These are phyloP conservation scores for Tricholoma bakamatsutake DNA, from an alignment of 768 basidiomycete genomes.

Conservation along the genomic window DNA sequence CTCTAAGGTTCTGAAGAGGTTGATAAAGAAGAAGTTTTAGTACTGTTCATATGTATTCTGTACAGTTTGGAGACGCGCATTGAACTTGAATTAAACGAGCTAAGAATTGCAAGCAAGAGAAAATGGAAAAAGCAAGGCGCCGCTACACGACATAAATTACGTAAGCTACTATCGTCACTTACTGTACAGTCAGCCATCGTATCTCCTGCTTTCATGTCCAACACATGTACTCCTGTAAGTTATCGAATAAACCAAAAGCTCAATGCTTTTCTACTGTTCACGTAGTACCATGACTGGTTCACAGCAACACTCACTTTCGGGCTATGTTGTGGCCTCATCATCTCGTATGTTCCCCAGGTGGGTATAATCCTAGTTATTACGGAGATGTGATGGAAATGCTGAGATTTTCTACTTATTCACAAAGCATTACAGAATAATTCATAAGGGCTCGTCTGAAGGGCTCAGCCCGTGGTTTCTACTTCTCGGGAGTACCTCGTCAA, in stretches of 20 bases:
- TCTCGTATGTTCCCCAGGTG: conserved; percentile 85
- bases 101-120: too few relatives aligned
- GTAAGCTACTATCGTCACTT: too few relatives aligned
- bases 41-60: too few relatives aligned
- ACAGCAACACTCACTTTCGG: conserved; percentile 57
- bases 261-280: background rate
- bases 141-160: too few relatives aligned
- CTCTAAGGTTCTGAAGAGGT: too few relatives aligned
- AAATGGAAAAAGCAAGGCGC: too few relatives aligned
- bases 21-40: too few relatives aligned
- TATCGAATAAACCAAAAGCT: background rate
- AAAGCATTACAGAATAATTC: conserved; percentile 78
- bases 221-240: background rate
- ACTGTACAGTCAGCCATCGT: too few relatives aligned
- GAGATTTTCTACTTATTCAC: background rate
- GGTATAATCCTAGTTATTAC: background rate
- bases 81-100: too few relatives aligned
- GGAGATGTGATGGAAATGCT: background rate
- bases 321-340: conserved; percentile 65
- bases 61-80: too few relatives aligned
- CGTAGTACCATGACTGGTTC: conserved; percentile 68
- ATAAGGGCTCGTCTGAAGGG: conserved; percentile 74
- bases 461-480: conserved; percentile 90
- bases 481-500: conserved; percentile 80
- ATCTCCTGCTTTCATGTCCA: background rate